Evolutionary conservation across 805 yeast species (phyloP).

Genomic region (Candida taoyuanica): DNA sequence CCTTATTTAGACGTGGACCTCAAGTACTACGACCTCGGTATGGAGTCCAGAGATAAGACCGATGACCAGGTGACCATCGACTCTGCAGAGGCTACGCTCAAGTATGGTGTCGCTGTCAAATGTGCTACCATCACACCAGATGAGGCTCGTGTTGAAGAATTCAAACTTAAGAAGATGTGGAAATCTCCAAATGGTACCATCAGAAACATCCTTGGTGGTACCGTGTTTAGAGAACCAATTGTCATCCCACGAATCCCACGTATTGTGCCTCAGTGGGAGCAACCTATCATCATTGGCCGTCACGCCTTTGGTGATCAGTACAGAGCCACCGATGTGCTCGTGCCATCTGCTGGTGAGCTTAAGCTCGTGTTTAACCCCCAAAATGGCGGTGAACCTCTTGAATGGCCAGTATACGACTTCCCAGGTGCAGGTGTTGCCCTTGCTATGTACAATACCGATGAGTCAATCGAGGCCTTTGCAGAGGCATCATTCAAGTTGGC

Average conservation of each 20-base stretch:
- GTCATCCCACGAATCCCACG: constrained; percentile 86
- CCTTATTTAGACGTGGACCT: constrained; percentile 87
- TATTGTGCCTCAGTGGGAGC: constrained; percentile 86
- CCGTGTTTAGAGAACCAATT: constrained; percentile 95
- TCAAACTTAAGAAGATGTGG: constrained; percentile 93
- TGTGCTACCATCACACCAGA: constrained; percentile 99
- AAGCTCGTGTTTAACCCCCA: constrained; percentile 72
- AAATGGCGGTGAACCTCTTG: constrained; percentile 51
- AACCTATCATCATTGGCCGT: constrained; percentile 95
- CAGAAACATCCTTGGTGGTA: constrained; percentile 92
- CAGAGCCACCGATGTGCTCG: constrained; percentile 81
- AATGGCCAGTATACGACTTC: constrained; percentile 63
- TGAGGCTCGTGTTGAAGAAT: constrained; percentile 92
- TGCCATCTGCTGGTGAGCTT: constrained; percentile 76
- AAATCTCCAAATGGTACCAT: constrained; percentile 95
- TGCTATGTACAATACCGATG: constrained; percentile 95
- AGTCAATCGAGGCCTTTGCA: constrained; percentile 89
- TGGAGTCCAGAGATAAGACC: constrained; percentile 81
- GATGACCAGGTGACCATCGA: constrained; percentile 85
- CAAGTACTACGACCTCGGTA: constrained; percentile 87
- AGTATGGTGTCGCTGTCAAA: constrained; percentile 90
- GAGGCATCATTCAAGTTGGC: constrained; percentile 88
- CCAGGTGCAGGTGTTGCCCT: constrained; percentile 70
- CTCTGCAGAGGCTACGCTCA: constrained; percentile 83
- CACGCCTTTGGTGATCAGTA: constrained; percentile 98